Conservation (phyloP, 1,139 yeast species). For the Pichia sp. region DNA sequence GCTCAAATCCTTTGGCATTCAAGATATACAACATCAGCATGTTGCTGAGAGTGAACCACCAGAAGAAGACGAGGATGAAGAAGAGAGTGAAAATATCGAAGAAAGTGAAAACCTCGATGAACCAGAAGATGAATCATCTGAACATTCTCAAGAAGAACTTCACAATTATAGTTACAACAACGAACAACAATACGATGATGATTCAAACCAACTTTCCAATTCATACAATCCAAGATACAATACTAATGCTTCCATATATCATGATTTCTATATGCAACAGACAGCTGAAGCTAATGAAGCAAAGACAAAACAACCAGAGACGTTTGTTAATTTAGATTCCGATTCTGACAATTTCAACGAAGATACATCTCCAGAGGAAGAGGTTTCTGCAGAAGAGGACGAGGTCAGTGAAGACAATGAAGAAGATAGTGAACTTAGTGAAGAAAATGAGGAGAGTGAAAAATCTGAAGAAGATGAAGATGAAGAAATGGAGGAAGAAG, state of each 20-base stretch:
- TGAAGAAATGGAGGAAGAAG: neutral
- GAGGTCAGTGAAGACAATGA: neutral
- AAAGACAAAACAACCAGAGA: neutral
- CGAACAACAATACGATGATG: neutral
- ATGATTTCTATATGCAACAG: constrained; percentile 5
- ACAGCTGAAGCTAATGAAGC: too few relatives aligned
- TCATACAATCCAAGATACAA: neutral
- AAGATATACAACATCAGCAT: too few relatives aligned
- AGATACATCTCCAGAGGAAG: too few relatives aligned
- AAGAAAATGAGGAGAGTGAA: constrained; percentile 2
- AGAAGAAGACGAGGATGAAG: neutral
- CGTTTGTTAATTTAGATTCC: constrained; percentile 5
- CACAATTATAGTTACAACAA: neutral
- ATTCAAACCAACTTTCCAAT: neutral
- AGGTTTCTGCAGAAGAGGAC: constrained; percentile 1
- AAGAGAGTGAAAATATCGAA: neutral
- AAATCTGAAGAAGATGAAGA: neutral
- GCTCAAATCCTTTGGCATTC: too few relatives aligned
- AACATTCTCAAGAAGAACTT: neutral
- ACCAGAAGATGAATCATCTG: neutral
- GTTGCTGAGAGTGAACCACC: neutral
- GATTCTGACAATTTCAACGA: constrained; percentile 6
- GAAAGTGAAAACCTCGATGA: neutral
- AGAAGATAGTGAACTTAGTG: neutral
- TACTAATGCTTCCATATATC: constrained; percentile 4